Percentiles rank a stretch among this genome's conserved stretches.
Evolutionary conservation across 2,329 filamentous ascomycete species (phyloP).

Genomic region (Corynespora cassiicola): DNA sequence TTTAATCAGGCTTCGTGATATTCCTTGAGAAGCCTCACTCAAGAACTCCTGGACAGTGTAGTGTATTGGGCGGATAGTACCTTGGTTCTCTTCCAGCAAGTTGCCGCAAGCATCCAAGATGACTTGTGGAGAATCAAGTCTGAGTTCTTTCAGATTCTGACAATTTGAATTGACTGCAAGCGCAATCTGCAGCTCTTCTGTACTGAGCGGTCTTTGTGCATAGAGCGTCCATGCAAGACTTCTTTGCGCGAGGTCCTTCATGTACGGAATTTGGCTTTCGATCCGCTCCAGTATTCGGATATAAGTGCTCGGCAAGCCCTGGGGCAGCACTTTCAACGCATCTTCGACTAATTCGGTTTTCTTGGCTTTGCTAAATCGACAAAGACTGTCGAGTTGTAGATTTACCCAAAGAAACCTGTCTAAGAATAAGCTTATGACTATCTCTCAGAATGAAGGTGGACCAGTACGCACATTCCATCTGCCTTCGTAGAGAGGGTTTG

Average conservation of each 20-base stretch:
- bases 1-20: conserved; percentile 5
- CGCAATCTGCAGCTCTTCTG: conserved; percentile 17
- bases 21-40: conserved; percentile 3
- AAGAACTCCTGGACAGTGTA: conserved; percentile 30
- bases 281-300: conserved; percentile 22
- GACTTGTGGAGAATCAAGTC: conserved; percentile 10
- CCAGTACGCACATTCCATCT: conserved; percentile 25
- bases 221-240: conserved; percentile 24
- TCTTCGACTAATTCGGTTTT: conserved; percentile 15
- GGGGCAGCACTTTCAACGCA: conserved; percentile 18
- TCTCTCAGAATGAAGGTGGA: background rate
- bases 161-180: conserved; percentile 12
- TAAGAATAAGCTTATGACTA: conserved; percentile 6
- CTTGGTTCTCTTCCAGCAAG: conserved; percentile 16
- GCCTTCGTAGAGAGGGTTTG: conserved; percentile 19
- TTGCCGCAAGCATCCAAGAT: conserved; percentile 27
- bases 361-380: conserved; percentile 16
- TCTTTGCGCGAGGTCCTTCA: conserved; percentile 21
- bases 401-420: conserved; percentile 28
- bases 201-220: conserved; percentile 18
- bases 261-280: conserved; percentile 15
- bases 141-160: conserved; percentile 8
- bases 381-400: conserved; percentile 24
- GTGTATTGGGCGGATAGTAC: conserved; percentile 22
- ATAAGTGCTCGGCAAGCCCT: conserved; percentile 22